phyloP scores from a whole-genome alignment of 176 grass and related monocot genomes.

The Rhynchospora pubera region DNA sequence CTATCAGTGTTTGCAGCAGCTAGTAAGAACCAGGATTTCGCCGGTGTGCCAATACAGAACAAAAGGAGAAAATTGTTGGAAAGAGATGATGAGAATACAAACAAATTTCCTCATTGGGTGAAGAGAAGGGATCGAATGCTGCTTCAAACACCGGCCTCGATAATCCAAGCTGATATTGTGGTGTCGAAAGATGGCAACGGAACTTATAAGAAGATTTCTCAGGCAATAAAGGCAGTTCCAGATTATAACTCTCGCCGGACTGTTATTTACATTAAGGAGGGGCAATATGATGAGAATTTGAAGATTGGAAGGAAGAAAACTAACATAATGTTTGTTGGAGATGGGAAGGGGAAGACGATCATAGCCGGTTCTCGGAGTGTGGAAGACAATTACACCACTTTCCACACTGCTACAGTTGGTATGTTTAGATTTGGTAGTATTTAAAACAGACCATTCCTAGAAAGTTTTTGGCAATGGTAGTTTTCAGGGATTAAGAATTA shows the following conservation, averaged over 20 bases:
- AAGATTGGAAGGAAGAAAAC: conserved; percentile 55
- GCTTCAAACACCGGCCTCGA: conserved; percentile 6
- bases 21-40: conserved; percentile 9
- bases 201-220: conserved; percentile 25
- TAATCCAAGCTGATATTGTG: conserved; percentile 27
- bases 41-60: conserved; percentile 30
- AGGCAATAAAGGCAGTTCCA: conserved; percentile 42
- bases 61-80: conserved; percentile 22
- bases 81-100: not conserved
- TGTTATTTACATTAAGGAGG: conserved; percentile 53
- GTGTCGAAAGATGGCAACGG: conserved; percentile 48
- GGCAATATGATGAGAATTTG: conserved; percentile 53
- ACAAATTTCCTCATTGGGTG: conserved; percentile 34
- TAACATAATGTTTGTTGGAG: conserved; percentile 59
- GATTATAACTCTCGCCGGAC: conserved; percentile 33
- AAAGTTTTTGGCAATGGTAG: not conserved
- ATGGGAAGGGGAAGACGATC: conserved; percentile 41
- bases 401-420: conserved; percentile 64
- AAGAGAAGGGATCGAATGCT: conserved; percentile 25
- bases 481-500: not conserved
- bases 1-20: conserved; percentile 27
- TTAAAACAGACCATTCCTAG: not conserved
- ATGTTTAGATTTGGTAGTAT: not conserved
- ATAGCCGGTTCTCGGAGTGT: conserved; percentile 31
- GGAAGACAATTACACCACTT: conserved; percentile 47